Conservation (phyloP, 176 grass and related monocot genomes). For the Lolium multiflorum region DNA sequence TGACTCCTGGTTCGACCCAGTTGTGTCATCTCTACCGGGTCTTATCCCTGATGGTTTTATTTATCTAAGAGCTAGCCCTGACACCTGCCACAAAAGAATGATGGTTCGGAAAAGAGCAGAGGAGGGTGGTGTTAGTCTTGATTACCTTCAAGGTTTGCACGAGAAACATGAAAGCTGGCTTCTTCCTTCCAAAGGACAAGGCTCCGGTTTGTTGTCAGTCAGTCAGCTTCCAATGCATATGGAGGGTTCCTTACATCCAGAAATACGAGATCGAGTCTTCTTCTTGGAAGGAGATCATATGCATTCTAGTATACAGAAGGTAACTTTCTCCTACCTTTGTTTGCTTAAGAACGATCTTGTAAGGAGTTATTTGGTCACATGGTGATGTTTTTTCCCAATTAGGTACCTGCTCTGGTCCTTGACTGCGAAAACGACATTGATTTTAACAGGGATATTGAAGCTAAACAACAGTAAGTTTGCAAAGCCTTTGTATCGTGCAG, state of each 20-base stretch:
- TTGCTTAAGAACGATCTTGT: background rate
- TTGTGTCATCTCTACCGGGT: conserved; percentile 73
- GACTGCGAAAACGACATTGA: conserved; percentile 93
- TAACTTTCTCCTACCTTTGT: conserved; percentile 30
- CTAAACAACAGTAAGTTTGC: conserved; percentile 72
- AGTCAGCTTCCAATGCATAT: conserved; percentile 63
- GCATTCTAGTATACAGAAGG: conserved; percentile 82
- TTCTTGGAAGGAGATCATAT: conserved; percentile 73
- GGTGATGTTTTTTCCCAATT: conserved; percentile 21
- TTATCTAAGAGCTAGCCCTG: conserved; percentile 79
- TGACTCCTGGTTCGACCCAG: conserved; percentile 84
- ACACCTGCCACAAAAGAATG: conserved; percentile 83
- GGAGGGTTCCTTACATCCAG: conserved; percentile 63
- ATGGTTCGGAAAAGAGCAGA: conserved; percentile 64
- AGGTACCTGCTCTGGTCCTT: conserved; percentile 87
- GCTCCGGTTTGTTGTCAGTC: conserved; percentile 60
- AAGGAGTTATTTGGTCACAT: conserved; percentile 12
- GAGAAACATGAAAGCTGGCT: conserved; percentile 90
- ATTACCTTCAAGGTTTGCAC: conserved; percentile 72
- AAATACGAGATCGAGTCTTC: conserved; percentile 69
- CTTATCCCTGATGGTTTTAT: conserved; percentile 86
- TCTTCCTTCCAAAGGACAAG: conserved; percentile 57
- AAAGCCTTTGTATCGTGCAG: conserved; percentile 27
- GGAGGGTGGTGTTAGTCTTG: conserved; percentile 68
- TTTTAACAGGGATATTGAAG: conserved; percentile 82